Percentiles rank a stretch among this genome's conserved stretches.
Evolutionary conservation across 129 eudicot genomes (phyloP).

Genomic region (Glebionis coronaria): DNA sequence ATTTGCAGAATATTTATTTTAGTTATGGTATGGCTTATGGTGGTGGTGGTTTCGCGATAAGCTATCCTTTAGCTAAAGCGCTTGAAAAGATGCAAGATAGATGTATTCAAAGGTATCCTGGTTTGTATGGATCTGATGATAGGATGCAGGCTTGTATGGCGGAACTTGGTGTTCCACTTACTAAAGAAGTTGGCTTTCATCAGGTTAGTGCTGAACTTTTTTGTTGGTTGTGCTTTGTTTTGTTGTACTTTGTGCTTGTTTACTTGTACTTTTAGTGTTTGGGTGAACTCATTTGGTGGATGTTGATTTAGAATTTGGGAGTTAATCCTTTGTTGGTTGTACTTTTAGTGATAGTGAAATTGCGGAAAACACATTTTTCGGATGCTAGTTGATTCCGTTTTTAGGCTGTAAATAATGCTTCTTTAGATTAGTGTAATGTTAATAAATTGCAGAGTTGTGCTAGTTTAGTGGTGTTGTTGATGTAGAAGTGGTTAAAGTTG

Average conservation of each 20-base stretch:
- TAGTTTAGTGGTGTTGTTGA: neutral
- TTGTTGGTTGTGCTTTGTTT: slow-evolving; percentile 18
- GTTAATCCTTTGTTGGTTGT: no score
- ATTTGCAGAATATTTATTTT: slow-evolving; percentile 86
- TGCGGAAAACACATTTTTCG: slow-evolving; percentile 1
- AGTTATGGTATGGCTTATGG: slow-evolving; percentile 95
- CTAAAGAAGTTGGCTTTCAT: slow-evolving; percentile 90
- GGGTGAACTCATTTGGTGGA: no score
- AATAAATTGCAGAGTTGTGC: neutral
- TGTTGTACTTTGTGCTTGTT: slow-evolving; percentile 16
- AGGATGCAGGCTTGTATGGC: slow-evolving; percentile 99
- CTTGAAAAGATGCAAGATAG: slow-evolving; percentile 78
- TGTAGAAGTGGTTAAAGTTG: neutral
- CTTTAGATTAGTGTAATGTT: neutral
- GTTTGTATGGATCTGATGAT: slow-evolving; percentile 85
- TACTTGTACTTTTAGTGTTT: neutral
- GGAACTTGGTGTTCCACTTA: slow-evolving; percentile 96
- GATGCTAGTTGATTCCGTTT: neutral
- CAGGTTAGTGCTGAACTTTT: slow-evolving; percentile 52
- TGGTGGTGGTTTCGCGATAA: slow-evolving; percentile 95
- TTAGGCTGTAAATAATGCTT: neutral
- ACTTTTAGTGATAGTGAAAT: neutral
- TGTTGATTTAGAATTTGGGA: no score
- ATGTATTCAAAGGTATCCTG: slow-evolving; percentile 91
- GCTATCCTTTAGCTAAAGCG: slow-evolving; percentile 84